Conservation (phyloP, 129 eudicot genomes). For the Ambrosia artemisiifolia region DNA sequence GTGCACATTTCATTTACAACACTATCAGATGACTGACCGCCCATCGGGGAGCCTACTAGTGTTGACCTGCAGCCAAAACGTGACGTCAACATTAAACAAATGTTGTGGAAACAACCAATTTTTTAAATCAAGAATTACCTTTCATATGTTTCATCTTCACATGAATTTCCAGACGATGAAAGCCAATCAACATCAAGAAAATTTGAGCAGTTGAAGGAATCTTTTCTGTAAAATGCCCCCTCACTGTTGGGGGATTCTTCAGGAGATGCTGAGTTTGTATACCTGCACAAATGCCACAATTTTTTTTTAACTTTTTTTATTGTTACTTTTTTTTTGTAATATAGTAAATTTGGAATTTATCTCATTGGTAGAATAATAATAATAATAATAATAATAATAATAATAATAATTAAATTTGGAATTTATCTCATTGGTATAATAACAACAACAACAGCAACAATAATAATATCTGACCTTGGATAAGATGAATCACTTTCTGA, state of each 20-base stretch:
- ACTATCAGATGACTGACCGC: conserved; percentile 54
- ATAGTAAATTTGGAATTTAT: background rate
- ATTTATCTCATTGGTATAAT: background rate
- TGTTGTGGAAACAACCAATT: background rate
- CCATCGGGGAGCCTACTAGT: conserved; percentile 51
- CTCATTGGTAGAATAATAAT: background rate
- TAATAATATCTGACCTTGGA: conserved; percentile 40
- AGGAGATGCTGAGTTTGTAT: conserved; percentile 45
- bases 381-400: background rate
- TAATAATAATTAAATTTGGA: too few species aligned
- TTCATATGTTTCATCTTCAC: conserved; percentile 75
- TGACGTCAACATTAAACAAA: background rate
- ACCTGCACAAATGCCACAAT: conserved; percentile 34
- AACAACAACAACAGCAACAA: background rate
- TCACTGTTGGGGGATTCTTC: conserved; percentile 48
- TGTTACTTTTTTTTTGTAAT: background rate
- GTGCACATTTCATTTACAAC: conserved; percentile 47
- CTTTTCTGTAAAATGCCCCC: conserved; percentile 38
- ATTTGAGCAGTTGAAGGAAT: conserved; percentile 64
- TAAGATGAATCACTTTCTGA: conserved; percentile 59
- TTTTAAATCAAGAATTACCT: conserved; percentile 44
- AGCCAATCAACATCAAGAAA: conserved; percentile 82
- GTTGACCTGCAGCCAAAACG: conserved; percentile 56
- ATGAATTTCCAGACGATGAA: conserved; percentile 80
- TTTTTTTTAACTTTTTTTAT: background rate